Evolutionary conservation across 2,329 filamentous ascomycete genomes (phyloP).

Genomic region (Colletotrichum chlorophyti): DNA sequence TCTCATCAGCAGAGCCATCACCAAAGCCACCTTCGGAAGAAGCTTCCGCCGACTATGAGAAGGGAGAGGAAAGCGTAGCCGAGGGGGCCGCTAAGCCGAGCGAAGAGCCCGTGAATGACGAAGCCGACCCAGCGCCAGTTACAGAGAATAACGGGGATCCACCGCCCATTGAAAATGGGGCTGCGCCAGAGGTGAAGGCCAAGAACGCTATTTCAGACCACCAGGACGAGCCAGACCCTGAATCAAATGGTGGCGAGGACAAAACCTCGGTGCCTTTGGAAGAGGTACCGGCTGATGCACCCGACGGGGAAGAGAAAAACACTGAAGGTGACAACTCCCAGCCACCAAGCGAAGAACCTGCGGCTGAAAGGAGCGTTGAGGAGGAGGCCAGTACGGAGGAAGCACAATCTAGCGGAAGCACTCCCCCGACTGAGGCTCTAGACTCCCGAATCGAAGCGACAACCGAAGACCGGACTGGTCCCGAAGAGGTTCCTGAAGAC

Average conservation of each 20-base stretch:
- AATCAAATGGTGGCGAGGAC: background rate
- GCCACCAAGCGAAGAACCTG: conserved; percentile 22
- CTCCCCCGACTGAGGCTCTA: background rate
- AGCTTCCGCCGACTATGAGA: background rate
- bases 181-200: background rate
- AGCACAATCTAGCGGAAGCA: background rate
- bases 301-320: conserved; percentile 5
- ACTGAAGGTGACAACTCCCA: conserved; percentile 23
- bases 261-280: background rate
- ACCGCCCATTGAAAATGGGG: background rate
- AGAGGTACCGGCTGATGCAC: background rate
- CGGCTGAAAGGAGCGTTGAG: conserved; percentile 25
- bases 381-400: background rate
- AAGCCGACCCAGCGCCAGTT: background rate
- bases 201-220: too few species aligned
- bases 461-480: background rate
- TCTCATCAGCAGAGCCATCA: conserved; percentile 5
- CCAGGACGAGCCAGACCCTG: too few species aligned
- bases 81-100: background rate
- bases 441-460: background rate
- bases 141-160: background rate
- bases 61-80: background rate
- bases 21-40: conserved; percentile 5
- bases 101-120: background rate
- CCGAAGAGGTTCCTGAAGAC: background rate